phyloP scores from a whole-genome alignment of 345 rosid genomes.

The Citrus inodora region DNA sequence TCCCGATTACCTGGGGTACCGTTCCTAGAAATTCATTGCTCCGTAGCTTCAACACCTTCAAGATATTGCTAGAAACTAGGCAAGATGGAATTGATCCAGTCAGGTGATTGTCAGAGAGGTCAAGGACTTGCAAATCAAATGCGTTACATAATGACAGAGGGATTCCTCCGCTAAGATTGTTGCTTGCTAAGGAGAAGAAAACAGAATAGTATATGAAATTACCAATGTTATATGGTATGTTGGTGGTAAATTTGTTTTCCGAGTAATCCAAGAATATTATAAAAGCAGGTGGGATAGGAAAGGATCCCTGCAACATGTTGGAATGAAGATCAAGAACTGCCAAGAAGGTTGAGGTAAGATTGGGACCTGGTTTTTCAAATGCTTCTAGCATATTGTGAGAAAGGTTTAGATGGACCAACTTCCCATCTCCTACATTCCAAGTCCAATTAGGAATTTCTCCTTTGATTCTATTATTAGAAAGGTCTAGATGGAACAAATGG shows the following conservation, averaged over 20 bases:
- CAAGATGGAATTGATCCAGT: not conserved
- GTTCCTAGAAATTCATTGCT: not conserved
- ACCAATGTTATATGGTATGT: not conserved
- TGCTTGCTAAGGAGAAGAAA: not conserved
- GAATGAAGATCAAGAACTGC: not conserved
- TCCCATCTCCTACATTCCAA: not conserved
- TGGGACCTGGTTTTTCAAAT: not conserved
- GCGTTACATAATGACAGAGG: not conserved
- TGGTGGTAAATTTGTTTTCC: not conserved
- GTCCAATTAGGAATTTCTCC: conserved; percentile 23
- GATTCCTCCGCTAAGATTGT: not conserved
- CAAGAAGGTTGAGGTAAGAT: not conserved
- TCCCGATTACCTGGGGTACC: not conserved
- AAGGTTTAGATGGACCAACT: not conserved
- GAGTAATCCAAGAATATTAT: not conserved
- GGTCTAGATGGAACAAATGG: not conserved
- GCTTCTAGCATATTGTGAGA: conserved; percentile 11
- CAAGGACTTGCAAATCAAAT: not conserved
- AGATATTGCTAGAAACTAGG: not conserved
- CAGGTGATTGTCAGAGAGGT: not conserved
- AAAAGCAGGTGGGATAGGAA: not conserved
- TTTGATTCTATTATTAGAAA: conserved; percentile 14
- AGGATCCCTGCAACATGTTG: not conserved
- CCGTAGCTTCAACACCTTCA: not conserved
- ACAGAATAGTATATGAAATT: not conserved